Conservation (phyloP, 1,139 yeast genomes). For the Geotrichum aggregatum region DNA sequence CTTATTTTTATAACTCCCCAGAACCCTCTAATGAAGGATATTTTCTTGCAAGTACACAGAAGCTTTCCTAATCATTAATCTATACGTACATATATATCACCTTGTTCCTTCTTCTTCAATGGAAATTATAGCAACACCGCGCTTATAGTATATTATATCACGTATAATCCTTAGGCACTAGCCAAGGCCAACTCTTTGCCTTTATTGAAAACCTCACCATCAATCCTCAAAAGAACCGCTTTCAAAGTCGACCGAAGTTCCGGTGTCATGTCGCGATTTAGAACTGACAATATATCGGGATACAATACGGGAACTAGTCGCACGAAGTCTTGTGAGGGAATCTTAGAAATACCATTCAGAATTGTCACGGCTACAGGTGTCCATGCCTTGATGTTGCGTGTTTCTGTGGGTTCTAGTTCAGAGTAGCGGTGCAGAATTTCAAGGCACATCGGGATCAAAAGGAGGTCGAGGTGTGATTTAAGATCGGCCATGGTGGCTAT, state of each 20-base stretch:
- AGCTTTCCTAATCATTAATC: no score
- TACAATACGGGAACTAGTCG: conserved; percentile 64
- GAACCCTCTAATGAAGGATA: no score
- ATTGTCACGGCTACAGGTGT: conserved; percentile 88
- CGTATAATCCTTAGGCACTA: neutral
- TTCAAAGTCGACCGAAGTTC: conserved; percentile 68
- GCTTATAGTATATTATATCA: no score
- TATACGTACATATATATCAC: no score
- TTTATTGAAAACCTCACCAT: conserved; percentile 11
- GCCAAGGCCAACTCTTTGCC: conserved; percentile 49
- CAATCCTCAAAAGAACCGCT: conserved; percentile 49
- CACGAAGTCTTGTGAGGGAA: conserved; percentile 71
- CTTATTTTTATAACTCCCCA: neutral
- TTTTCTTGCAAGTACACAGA: no score
- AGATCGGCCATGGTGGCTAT: conserved; percentile 8
- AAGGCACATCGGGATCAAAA: conserved; percentile 67
- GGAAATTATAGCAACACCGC: no score
- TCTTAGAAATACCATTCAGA: conserved; percentile 71
- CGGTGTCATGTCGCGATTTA: conserved; percentile 63
- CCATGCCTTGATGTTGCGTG: conserved; percentile 79
- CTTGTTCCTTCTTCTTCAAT: no score
- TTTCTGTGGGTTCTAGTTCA: conserved; percentile 64
- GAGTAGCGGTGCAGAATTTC: conserved; percentile 66
- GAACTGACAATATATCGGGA: conserved; percentile 57
- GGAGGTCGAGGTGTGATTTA: conserved; percentile 16